Conservation (phyloP, 2,329 filamentous ascomycete species). For the Fusarium heterosporum region DNA sequence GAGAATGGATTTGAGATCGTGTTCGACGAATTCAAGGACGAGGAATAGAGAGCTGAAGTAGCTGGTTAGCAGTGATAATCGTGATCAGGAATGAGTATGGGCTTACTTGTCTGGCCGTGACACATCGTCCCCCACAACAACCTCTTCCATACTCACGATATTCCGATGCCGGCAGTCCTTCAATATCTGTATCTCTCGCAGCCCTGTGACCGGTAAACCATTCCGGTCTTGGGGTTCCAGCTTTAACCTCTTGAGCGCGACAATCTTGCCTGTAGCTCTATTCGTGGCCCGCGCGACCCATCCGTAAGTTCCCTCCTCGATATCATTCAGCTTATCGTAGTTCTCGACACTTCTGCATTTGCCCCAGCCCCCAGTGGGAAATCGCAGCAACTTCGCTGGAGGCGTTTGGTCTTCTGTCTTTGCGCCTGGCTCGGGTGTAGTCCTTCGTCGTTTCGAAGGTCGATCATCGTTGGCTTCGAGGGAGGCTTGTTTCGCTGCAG, state of each 20-base stretch:
- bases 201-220: conserved; percentile 89
- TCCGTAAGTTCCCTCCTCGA: conserved; percentile 97
- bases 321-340: conserved; percentile 94
- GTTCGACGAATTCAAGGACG: conserved; percentile 97
- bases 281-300: conserved; percentile 90
- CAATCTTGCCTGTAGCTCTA: conserved; percentile 77
- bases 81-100: conserved; percentile 36
- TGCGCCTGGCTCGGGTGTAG: conserved; percentile 60
- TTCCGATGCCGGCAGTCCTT: conserved; percentile 84
- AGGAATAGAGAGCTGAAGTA: conserved; percentile 78
- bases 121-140: conserved; percentile 78
- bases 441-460: conserved; percentile 71
- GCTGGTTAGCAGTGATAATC: conserved; percentile 15
- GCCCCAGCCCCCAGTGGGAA: conserved; percentile 75
- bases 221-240: conserved; percentile 78
- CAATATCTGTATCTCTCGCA: conserved; percentile 93
- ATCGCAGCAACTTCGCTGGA: conserved; percentile 73
- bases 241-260: conserved; percentile 95
- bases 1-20: conserved; percentile 93
- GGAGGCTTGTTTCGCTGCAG: conserved; percentile 43
- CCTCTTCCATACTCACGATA: conserved; percentile 83
- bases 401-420: conserved; percentile 35
- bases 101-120: conserved; percentile 65
- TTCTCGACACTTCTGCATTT: conserved; percentile 82
- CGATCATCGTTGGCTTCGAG: conserved; percentile 49